Percentiles rank a stretch among this genome's conserved stretches.
These are phyloP conservation scores for Hypomontagnella submonticulosa DNA, from an alignment of 495 filamentous ascomycete species.

Conservation along the genomic window DNA sequence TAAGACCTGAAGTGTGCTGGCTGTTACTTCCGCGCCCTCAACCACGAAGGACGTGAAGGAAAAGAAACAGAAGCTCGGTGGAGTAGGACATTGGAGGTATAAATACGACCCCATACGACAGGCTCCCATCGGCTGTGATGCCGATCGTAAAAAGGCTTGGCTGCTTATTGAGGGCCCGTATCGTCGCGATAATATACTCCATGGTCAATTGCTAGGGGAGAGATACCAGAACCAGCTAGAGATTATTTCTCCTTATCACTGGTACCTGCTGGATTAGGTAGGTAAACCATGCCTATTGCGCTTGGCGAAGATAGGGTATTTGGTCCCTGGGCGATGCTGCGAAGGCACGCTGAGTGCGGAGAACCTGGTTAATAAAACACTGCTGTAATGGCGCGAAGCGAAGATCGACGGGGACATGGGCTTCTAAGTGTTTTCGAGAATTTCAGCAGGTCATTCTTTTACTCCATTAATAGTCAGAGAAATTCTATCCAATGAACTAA, in stretches of 20 bases:
- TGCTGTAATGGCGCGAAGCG: no score
- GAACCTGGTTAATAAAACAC: conserved; percentile 18
- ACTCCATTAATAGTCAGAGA: no score
- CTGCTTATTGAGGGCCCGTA: conserved; percentile 14
- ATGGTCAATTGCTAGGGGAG: conserved; percentile 10
- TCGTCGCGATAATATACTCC: neutral
- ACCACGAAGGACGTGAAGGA: conserved; percentile 22
- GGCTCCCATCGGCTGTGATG: conserved; percentile 20
- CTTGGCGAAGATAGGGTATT: conserved; percentile 40
- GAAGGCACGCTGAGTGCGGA: conserved; percentile 23
- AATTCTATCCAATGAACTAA: no score
- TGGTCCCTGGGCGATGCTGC: conserved; percentile 2
- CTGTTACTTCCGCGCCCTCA: conserved; percentile 10
- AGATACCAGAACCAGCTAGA: conserved; percentile 17
- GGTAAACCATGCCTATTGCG: conserved; percentile 13
- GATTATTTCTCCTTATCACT: conserved; percentile 14
- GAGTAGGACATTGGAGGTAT: conserved; percentile 18
- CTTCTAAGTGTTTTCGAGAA: no score
- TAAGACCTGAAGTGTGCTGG: neutral
- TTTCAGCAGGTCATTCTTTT: no score
- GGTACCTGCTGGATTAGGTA: conserved; percentile 41
- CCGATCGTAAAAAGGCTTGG: conserved; percentile 32
- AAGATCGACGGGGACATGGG: neutral
- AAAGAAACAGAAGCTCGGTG: neutral
- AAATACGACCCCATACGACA: conserved; percentile 18